These are phyloP conservation scores for Mrakia gelida DNA, from an alignment of 768 basidiomycete genomes.

Conservation along the genomic window DNA sequence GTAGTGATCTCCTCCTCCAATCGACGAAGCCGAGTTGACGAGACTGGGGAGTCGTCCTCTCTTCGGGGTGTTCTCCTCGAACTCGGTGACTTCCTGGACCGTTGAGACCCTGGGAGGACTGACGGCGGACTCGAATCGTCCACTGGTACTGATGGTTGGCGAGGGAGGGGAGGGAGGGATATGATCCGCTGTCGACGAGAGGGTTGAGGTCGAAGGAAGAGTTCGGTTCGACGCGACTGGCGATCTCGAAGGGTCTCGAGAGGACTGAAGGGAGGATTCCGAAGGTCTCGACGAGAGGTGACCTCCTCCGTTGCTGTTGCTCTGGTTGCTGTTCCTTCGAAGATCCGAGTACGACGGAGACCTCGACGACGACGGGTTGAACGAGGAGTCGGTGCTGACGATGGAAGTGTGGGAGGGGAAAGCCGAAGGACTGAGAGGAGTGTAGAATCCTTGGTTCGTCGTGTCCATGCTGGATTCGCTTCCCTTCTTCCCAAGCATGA, in stretches of 20 bases:
- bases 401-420: neutral
- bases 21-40: conserved; percentile 10
- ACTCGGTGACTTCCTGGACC: conserved; percentile 40
- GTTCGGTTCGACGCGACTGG: conserved; percentile 34
- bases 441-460: conserved; percentile 9
- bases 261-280: conserved; percentile 1
- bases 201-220: conserved; percentile 45
- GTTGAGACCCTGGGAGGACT: conserved; percentile 39
- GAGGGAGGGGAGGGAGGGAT: conserved; percentile 57
- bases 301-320: neutral
- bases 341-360: neutral
- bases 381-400: neutral
- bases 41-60: neutral
- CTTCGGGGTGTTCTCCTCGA: conserved; percentile 31
- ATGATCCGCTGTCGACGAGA: conserved; percentile 58
- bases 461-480: conserved; percentile 35
- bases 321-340: conserved; percentile 1
- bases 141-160: conserved; percentile 60
- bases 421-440: neutral
- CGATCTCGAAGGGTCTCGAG: neutral
- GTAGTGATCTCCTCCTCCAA: conserved; percentile 24
- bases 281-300: neutral
- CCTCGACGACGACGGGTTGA: neutral
- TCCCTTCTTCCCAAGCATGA: conserved; percentile 31
- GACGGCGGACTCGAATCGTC: conserved; percentile 37